Conservation (phyloP, 1,284 basidiomycete species). For the Trichosporon sp. region DNA sequence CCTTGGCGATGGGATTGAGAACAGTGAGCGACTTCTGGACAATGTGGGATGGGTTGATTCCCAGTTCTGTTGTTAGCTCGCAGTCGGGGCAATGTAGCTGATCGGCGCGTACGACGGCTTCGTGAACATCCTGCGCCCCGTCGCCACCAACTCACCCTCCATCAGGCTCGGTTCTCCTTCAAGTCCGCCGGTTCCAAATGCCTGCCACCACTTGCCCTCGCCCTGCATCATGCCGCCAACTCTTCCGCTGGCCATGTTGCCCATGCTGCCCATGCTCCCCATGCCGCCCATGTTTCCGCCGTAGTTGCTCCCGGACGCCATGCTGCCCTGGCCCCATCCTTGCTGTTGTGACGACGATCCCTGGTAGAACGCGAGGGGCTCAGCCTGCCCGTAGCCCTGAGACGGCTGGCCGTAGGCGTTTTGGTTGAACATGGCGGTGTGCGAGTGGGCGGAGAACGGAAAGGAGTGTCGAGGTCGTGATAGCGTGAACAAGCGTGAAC, state of each 20-base stretch:
- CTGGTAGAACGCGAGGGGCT: slow-evolving; percentile 46
- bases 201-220: slow-evolving; percentile 81
- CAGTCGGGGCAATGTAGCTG: not conserved
- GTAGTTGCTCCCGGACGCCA: not conserved
- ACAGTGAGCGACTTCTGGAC: slow-evolving; percentile 90
- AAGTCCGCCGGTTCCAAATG: slow-evolving; percentile 91
- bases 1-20: slow-evolving; percentile 79
- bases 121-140: not conserved
- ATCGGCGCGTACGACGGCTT: not conserved
- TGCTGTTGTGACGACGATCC: slow-evolving; percentile 15
- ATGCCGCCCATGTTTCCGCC: slow-evolving; percentile 7
- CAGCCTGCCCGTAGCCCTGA: slow-evolving; percentile 17
- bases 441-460: slow-evolving; percentile 3
- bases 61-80: slow-evolving; percentile 64
- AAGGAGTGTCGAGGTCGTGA: not conserved
- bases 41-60: slow-evolving; percentile 96
- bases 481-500: not conserved
- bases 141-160: slow-evolving; percentile 62
- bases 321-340: slow-evolving; percentile 8
- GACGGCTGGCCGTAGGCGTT: slow-evolving; percentile 23
- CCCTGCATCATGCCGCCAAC: slow-evolving; percentile 65
- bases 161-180: slow-evolving; percentile 89
- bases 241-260: slow-evolving; percentile 35
- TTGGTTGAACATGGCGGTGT: slow-evolving; percentile 25
- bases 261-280: slow-evolving; percentile 20